Conservation (phyloP, 495 filamentous ascomycete genomes). For the Tuber microsphaerosporum region DNA sequence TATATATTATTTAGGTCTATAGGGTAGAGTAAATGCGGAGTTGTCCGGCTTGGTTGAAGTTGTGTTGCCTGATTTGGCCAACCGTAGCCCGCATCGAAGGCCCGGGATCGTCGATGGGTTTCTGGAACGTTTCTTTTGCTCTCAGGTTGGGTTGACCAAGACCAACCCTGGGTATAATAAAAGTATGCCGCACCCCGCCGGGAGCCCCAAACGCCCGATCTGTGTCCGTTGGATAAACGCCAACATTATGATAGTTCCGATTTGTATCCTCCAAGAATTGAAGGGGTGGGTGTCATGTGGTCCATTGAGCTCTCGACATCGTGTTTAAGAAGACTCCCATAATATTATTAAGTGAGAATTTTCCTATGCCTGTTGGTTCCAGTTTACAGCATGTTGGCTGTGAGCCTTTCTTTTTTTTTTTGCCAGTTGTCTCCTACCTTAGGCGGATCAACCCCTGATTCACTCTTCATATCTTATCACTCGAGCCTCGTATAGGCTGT, state of each 20-base stretch:
- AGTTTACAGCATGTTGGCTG: background rate
- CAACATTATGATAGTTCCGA: background rate
- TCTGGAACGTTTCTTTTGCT: constrained; percentile 1
- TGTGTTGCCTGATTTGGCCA: too few relatives aligned
- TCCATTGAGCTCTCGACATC: background rate
- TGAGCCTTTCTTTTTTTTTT: background rate
- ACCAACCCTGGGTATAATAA: background rate
- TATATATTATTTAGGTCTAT: background rate
- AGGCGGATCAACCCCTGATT: background rate
- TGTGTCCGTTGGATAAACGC: background rate
- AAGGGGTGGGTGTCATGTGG: constrained; percentile 5
- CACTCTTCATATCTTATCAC: background rate
- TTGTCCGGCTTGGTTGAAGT: background rate
- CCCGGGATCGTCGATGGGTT: background rate
- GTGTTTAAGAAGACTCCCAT: background rate
- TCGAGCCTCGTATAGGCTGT: background rate
- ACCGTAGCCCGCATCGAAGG: too few relatives aligned
- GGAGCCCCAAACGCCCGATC: background rate
- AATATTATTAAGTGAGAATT: background rate
- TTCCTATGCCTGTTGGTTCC: background rate
- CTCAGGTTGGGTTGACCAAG: background rate
- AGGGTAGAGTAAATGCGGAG: background rate
- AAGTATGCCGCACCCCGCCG: too few relatives aligned
- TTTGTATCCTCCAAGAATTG: background rate
- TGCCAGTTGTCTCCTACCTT: background rate